Evolutionary conservation across 345 rosid species (phyloP), one percentile per base, ranked within the genome.

Genomic region (Moringa oleifera): DNA sequence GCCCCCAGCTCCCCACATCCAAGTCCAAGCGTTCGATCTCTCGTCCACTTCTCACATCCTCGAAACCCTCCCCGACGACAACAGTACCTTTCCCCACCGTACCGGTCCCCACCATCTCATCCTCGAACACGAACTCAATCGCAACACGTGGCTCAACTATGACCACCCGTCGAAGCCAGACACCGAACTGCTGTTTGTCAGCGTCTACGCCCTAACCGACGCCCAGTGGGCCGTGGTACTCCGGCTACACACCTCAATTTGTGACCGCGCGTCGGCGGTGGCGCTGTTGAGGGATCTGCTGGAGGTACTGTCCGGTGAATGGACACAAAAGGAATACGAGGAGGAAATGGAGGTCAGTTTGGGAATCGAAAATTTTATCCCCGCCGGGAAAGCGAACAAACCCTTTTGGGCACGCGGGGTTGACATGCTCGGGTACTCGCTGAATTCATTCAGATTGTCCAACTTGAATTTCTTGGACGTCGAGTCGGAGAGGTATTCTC

Each of bases 361-460:
- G 79, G 83, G 80, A 33, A 85, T 93, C 22, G 97, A 93, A 78
- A 86, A 90, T 20, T 62, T 74, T 36, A 45, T 93, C n/a, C 98
- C 98, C 18, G 66, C 60, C 18, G 97, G 89, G 55, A 86, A 84
- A 70, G 86, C 75, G 31, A 57, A 78, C 64, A 93, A 93, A 77
- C 79, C 88, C 46, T 81, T 90, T 24, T 90, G 97, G 98, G 83
- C 78, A 28, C 91, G 97, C 56, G 98, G 97, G 13, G 33, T 83
- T n/a, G 95, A 93, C 83, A 61, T 93, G 83, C 72, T 93, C 24
- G 98, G 98, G 6, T 93, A 93, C 69, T 93, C 98, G 25, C 36
- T 93, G 73, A 93, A 90, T 56, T 77, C 97, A 0, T 77, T 90
- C 15, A 59, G 94, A 83, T 66, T 81, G 21, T 22, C 96, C 7